These are phyloP conservation scores for Neoboletus magnificus DNA, from an alignment of 768 basidiomycete species.

Conservation along the genomic window DNA sequence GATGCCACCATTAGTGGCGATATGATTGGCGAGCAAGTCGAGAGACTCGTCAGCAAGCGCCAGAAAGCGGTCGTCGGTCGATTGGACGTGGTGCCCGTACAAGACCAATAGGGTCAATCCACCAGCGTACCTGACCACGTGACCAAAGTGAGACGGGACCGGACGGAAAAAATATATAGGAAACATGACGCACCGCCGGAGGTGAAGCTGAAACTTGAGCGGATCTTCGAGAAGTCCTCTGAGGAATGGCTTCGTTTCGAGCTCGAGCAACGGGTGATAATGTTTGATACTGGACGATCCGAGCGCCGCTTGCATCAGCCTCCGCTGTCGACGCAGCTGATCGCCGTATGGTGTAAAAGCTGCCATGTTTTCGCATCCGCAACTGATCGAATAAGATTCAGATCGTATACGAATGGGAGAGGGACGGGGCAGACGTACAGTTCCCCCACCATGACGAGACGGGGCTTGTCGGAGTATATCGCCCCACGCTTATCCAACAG, in stretches of 20 bases:
- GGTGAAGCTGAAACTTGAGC: constrained; percentile 32
- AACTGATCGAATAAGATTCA: constrained; percentile 23
- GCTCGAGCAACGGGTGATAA: constrained; percentile 57
- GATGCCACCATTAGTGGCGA: constrained; percentile 42
- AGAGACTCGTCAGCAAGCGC: constrained; percentile 43
- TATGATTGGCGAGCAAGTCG: constrained; percentile 40
- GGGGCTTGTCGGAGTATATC: constrained; percentile 74
- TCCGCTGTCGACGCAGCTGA: constrained; percentile 60
- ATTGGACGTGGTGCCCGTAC: constrained; percentile 54
- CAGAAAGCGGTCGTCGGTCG: constrained; percentile 40
- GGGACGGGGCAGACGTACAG: constrained; percentile 43
- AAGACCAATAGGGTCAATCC: constrained; percentile 53
- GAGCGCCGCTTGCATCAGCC: constrained; percentile 63
- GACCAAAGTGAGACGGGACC: constrained; percentile 19
- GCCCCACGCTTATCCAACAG: constrained; percentile 67
- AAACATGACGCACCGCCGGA: constrained; percentile 29
- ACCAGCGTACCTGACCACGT: constrained; percentile 44
- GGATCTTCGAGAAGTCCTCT: constrained; percentile 48
- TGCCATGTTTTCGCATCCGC: constrained; percentile 70
- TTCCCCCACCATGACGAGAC: constrained; percentile 66
- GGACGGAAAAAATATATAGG: too few relatives aligned
- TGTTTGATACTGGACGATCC: constrained; percentile 47
- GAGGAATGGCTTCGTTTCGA: constrained; percentile 57
- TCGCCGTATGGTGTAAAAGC: constrained; percentile 69
- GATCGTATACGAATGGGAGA: not conserved